Evolutionary conservation across 2,329 filamentous ascomycete genomes (phyloP), one percentile per base, ranked within the genome.

Genomic region (Penicillium sp.): DNA sequence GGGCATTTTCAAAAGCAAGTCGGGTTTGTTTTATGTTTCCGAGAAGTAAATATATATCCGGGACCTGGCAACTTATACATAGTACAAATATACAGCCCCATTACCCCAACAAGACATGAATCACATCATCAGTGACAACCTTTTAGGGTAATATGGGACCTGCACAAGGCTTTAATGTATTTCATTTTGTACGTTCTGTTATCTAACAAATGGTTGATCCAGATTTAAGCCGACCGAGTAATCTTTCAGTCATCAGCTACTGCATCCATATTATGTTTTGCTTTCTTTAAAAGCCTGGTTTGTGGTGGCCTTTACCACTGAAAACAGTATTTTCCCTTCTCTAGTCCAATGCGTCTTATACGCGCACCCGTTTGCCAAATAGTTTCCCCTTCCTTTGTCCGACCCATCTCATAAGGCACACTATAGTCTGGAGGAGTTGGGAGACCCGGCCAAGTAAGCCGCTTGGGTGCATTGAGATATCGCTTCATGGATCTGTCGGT

Each of bases 261-360:
- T 42, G 5, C 19, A 23, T 31, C 10, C 29, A 31, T 8, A 6
- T 12, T 21, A 21, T 12, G 1, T 9, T 47, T 15, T 1, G n/a
- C 12, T 6, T 27, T 27, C 21, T 27, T 27, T 17, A 38, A 27
- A 23, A 49, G 12, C 17, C 47, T 49, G 31, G 44, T 60, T 44
- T 58, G 60, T 47, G 55, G 55, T 33, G 56, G 57, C 21, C 64
- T 62, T 50, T 66, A 35, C 60, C 59, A 63, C 15, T 36, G 47
- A 50, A 64, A 68, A 19, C 54, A 59, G 54, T 62, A 66, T 41
- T 62, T 64, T 29, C 60, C 61, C 12, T 58, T 58, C 39, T 62
- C 31, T 12, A 63, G 47, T 41, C 63, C 63, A 36, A 17, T 63
- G 17, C 36, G 29, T 56, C 56, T 60, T 17, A 17, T 48, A 9